Base-by-base conservation (phyloP, 2,329 filamentous ascomycete genomes). In the Scedosporium aurantiacum region DNA sequence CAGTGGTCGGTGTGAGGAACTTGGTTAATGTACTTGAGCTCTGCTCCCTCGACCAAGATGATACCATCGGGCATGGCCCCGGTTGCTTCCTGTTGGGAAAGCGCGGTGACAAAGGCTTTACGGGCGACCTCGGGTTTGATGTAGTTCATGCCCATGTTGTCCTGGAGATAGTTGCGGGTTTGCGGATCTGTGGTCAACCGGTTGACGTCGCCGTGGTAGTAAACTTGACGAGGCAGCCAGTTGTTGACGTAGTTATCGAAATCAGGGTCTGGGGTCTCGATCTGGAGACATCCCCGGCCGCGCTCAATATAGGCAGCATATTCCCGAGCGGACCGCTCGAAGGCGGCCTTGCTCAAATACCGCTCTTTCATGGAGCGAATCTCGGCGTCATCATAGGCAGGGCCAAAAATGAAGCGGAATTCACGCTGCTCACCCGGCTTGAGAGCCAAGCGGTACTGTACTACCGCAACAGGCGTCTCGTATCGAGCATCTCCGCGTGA, bases 121-220 rank as follows among this genome's bases (percentile, higher is more conserved):
- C 80, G 77, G 21, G 79, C 72, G 1, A 80, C 76, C 3, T 72
- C 68, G 0, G 81, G 79, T 63, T 77, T 76, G 70, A 83, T 79
- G 69, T 77, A 83, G 57, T 76, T 77, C 81, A 84, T 84, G 61
- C 81, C 81, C 81, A 84, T 83, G 68, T 82, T 82, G 69, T 84
- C 81, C 66, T 84, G 81, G 2, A 84, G 69, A 65, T 82, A 84
- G 66, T 84, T 83, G 52, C 81, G 77, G 6, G 81, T 84, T 67
- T 83, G 81, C 21, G 81, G 81, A 66, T 83, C 81, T 0, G 81
- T 83, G 0, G 80, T 82, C 40, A 84, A 70, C 10, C 81, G 79
- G 67, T 84, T 84, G 47, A 82, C 79, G 64, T 82, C 80, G 59
- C 81, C 81, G 66, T 84, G 81, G 68, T 84, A 83, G 72, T 79